A percentile compares a stretch with the other conserved stretches of the same genome.
Conservation (phyloP, 169 alveolate genomes). For the Plasmodium gonderi region DNA sequence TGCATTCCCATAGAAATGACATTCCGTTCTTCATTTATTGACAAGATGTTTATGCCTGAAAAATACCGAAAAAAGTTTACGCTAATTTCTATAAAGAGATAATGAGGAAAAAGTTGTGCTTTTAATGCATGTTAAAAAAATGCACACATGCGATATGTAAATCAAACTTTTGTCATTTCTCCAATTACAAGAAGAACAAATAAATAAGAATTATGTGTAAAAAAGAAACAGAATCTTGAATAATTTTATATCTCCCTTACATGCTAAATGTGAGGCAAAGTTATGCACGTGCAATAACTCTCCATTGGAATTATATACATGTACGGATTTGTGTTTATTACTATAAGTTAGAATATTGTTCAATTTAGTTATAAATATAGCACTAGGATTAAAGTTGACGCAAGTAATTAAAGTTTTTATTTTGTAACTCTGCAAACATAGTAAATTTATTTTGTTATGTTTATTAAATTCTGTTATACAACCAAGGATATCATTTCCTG, state of each 20-base stretch:
- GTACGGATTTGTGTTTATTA: conserved; percentile 11
- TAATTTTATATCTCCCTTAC: not conserved
- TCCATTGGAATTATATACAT: conserved; percentile 25
- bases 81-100: too few relatives aligned
- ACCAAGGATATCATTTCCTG: conserved; percentile 2
- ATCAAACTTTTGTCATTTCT: too few relatives aligned
- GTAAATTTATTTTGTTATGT: not conserved
- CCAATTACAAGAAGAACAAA: too few relatives aligned
- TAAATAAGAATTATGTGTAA: too few relatives aligned
- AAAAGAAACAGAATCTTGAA: too few relatives aligned
- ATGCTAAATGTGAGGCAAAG: not conserved
- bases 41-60: conserved; percentile 15
- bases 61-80: too few relatives aligned
- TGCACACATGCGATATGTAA: too few relatives aligned
- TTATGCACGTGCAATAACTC: conserved; percentile 15
- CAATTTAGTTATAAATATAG: not conserved
- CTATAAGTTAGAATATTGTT: conserved; percentile 9
- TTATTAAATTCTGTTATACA: conserved; percentile 27
- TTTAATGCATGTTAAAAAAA: too few relatives aligned
- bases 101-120: too few relatives aligned
- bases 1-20: conserved; percentile 14
- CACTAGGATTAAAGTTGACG: conserved; percentile 12
- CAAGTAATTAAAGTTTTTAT: not conserved
- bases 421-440: conserved; percentile 25
- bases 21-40: not conserved